A percentile compares a stretch with the other conserved stretches of the same genome.
phyloP scores from a whole-genome alignment of 306 rosid genomes.

The Fagus sylvatica region DNA sequence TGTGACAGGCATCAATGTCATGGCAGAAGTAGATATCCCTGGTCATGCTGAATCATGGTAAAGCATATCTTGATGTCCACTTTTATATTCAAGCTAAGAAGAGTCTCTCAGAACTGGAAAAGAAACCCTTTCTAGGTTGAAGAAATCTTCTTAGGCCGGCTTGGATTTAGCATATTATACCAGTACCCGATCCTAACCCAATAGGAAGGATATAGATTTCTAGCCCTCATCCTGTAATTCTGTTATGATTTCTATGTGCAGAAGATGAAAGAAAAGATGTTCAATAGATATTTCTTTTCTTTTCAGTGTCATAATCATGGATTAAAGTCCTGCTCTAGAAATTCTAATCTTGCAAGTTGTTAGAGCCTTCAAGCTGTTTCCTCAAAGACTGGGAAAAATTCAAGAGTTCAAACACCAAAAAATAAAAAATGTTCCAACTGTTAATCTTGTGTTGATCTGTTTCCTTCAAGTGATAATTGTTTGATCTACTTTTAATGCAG shows the following conservation, averaged over 20 bases:
- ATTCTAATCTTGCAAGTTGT: conserved; percentile 4
- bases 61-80: conserved; percentile 17
- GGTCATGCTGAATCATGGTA: conserved; percentile 98
- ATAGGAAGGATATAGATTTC: conserved; percentile 1
- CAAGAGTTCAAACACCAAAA: not conserved
- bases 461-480: conserved; percentile 3
- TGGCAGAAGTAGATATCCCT: conserved; percentile 95
- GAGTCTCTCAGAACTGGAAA: not conserved
- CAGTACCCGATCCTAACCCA: not conserved
- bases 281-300: conserved; percentile 4
- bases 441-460: not conserved
- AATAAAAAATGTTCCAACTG: not conserved
- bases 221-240: conserved; percentile 2
- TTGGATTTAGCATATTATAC: not conserved
- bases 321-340: not conserved
- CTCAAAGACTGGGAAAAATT: not conserved
- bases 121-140: not conserved
- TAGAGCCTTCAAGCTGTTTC: not conserved
- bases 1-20: conserved; percentile 80
- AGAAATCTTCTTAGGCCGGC: conserved; percentile 7
- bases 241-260: conserved; percentile 14
- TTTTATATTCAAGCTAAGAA: conserved; percentile 9
- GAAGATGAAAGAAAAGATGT: conserved; percentile 5
- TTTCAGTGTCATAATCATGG: conserved; percentile 9
- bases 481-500: conserved; percentile 40